Percentiles rank a stretch among this genome's conserved stretches.
Conservation (phyloP, 2,329 filamentous ascomycete genomes). For the Apiospora marii region DNA sequence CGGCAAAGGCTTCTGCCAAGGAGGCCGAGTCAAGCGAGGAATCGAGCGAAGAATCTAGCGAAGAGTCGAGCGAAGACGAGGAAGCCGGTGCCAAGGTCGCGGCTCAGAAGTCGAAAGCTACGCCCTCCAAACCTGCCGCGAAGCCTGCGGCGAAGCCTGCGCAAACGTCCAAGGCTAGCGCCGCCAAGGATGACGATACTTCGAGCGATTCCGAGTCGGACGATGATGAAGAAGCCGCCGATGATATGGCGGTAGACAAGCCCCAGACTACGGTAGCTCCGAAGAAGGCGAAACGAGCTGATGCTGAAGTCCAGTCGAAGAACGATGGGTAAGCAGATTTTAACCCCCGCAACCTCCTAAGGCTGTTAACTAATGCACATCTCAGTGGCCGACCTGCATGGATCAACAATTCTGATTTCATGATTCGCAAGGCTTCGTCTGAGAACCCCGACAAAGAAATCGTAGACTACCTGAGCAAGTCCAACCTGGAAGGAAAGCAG, state of each 20-base stretch:
- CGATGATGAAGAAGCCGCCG: conserved; percentile 22
- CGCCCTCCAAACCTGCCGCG: conserved; percentile 2
- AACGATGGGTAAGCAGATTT: conserved; percentile 33
- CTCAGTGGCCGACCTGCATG: conserved; percentile 44
- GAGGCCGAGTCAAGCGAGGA: conserved; percentile 11
- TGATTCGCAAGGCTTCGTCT: conserved; percentile 56
- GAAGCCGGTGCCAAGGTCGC: conserved; percentile 13
- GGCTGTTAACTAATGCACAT: neutral
- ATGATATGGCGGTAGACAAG: conserved; percentile 32
- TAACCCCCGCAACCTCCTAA: too few species aligned
- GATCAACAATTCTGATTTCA: conserved; percentile 61
- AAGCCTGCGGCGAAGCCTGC: conserved; percentile 25
- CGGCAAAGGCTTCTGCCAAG: neutral
- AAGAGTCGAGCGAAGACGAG: conserved; percentile 45
- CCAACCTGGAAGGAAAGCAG: conserved; percentile 72
- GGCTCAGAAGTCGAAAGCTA: neutral
- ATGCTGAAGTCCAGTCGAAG: conserved; percentile 31
- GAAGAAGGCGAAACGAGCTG: conserved; percentile 1
- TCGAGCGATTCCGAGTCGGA: conserved; percentile 26
- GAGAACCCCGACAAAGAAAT: conserved; percentile 55
- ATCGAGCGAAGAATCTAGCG: neutral
- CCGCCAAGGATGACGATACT: neutral
- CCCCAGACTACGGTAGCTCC: conserved; percentile 29
- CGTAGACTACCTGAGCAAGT: conserved; percentile 63
- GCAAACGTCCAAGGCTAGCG: conserved; percentile 26